Evolutionary conservation across 1,139 yeast species (phyloP), one percentile per base, ranked within the genome.

Genomic region (Taphrina sp.): DNA sequence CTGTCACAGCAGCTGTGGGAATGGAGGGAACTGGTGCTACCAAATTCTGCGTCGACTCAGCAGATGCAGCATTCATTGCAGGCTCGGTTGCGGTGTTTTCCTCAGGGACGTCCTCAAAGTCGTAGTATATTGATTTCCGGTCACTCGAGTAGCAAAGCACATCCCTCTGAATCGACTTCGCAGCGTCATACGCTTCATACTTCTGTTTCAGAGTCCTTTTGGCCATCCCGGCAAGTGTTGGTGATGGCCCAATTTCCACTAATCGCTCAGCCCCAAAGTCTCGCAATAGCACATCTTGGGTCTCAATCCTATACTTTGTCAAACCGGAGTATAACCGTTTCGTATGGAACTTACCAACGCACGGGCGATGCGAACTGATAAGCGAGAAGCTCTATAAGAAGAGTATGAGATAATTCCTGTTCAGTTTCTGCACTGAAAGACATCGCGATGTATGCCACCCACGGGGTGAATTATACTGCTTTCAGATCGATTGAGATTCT

Each of bases 331-430:
- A 28, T 14, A 19, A 19, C 20, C 7, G 22, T 10, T 16, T 26
- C 34, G 23, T 14, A n/a, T 5, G 5, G n/a, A 8, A n/a, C 46
- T 38, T 22, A 49, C 97, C 99, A 92, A 79, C 97, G 83, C 63
- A 92, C 99, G 47, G 99, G 98, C 61, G 97, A 90, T 45, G 99
- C 98, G 69, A 92, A 92, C 74, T 92, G 99, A 75, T 90, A 92
- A 52, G 98, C 97, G 74, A 92, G 79, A 66, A 92, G 81, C 79
- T 92, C 98, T 23, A 96, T 89, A 70, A 92, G 79, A 65, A 92
- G 79, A 62, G 89, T 84, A 71, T 92, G 97, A 63, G 98, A 95
- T 65, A 92, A 81, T 72, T 92, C 97, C 76, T 92, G 98, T 77
- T 92, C 95, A 63, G 89, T 84, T 78, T 92, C 97, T 64, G 98